These are phyloP conservation scores for Coemansia sp. DNA, from an alignment of 192 early-diverging fungal genomes.

Conservation along the genomic window DNA sequence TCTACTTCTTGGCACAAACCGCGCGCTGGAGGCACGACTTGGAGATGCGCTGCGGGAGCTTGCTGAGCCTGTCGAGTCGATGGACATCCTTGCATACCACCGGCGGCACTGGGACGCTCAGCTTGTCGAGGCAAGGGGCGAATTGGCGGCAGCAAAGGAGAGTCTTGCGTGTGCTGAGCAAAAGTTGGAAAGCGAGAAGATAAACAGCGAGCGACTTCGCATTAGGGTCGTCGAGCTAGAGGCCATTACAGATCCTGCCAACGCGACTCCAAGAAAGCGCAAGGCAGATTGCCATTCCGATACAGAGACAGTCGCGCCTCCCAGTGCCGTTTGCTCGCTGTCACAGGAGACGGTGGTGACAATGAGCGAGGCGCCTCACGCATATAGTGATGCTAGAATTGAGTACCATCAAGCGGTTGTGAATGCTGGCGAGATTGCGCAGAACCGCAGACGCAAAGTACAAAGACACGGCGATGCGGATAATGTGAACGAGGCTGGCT, in stretches of 20 bases:
- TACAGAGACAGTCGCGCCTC: not conserved
- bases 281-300: not conserved
- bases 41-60: constrained; percentile 13
- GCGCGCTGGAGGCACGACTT: constrained; percentile 29
- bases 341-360: not conserved
- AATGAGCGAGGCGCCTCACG: not conserved
- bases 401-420: constrained; percentile 14
- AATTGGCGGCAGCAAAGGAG: not conserved
- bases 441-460: constrained; percentile 12
- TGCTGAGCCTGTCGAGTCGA: constrained; percentile 4
- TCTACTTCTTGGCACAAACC: constrained; percentile 17
- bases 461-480: not conserved
- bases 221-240: constrained; percentile 13
- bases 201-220: not conserved
- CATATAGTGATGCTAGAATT: not conserved
- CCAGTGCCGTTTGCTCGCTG: not conserved
- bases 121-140: constrained; percentile 18
- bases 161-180: constrained; percentile 5
- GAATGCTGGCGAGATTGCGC: constrained; percentile 28
- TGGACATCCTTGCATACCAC: constrained; percentile 10
- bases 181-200: constrained; percentile 10
- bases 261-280: constrained; percentile 19
- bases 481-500: not conserved
- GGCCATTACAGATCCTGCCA: not conserved
- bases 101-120: constrained; percentile 19